These are phyloP conservation scores for Fusarium multiceps DNA, from an alignment of 2,329 filamentous ascomycete species.

Conservation along the genomic window DNA sequence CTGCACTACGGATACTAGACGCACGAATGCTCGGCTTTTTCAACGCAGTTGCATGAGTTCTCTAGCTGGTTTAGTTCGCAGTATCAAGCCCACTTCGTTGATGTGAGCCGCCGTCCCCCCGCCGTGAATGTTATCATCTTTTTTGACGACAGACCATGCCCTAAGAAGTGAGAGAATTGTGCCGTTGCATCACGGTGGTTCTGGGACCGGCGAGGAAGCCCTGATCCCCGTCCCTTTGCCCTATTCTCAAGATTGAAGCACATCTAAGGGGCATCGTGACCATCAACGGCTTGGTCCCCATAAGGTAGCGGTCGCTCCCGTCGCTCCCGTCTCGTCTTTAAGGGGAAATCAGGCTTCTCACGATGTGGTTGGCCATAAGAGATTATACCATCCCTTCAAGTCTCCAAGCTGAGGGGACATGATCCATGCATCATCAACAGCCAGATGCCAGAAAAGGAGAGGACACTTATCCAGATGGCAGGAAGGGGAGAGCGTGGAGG, in stretches of 20 bases:
- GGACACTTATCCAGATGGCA: constrained; percentile 32
- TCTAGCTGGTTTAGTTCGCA: constrained; percentile 36
- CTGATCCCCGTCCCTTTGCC: constrained; percentile 21
- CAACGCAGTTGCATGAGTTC: constrained; percentile 33
- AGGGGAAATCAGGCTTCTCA: constrained; percentile 39
- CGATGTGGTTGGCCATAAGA: constrained; percentile 47
- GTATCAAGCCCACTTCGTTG: constrained; percentile 25
- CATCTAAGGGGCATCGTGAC: constrained; percentile 34
- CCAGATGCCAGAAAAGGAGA: constrained; percentile 40
- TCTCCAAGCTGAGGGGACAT: constrained; percentile 38
- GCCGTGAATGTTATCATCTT: constrained; percentile 20
- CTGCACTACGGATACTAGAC: constrained; percentile 21
- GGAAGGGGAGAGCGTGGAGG: constrained; percentile 25
- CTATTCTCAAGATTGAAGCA: constrained; percentile 17
- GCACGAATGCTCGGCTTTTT: constrained; percentile 36
- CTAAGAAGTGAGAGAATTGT: constrained; percentile 6
- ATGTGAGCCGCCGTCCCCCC: constrained; percentile 28
- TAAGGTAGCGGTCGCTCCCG: constrained; percentile 45
- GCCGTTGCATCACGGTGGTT: constrained; percentile 2
- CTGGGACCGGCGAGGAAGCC: background rate
- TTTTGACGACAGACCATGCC: background rate
- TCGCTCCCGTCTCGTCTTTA: constrained; percentile 42
- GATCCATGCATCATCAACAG: constrained; percentile 37
- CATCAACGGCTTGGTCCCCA: constrained; percentile 42
- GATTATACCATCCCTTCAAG: constrained; percentile 25